Conservation (phyloP, 78 protist species). For the Thecamonas trahens region DNA sequence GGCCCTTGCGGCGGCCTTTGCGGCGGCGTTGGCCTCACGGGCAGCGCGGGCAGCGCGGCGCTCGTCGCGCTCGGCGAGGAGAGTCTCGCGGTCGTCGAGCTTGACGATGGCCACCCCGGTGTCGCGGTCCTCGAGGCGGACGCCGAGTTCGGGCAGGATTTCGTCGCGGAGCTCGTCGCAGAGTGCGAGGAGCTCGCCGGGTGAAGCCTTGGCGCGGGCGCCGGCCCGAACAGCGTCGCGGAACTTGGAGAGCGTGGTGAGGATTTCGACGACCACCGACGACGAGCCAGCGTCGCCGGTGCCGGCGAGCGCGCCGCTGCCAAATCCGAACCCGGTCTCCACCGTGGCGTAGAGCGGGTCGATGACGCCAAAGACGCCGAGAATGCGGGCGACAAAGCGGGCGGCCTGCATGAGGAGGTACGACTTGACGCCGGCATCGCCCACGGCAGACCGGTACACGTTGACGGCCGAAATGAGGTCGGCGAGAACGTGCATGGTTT, state of each 20-base stretch:
- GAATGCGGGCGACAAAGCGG: slow-evolving; percentile 22
- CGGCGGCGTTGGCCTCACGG: slow-evolving; percentile 2
- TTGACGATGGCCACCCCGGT: slow-evolving; percentile 17
- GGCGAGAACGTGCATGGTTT: slow-evolving; percentile 25
- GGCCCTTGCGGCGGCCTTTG: too few relatives aligned
- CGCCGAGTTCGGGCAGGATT: slow-evolving; percentile 58
- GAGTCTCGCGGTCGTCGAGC: slow-evolving; percentile 37
- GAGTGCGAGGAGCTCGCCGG: slow-evolving; percentile 11
- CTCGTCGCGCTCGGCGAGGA: slow-evolving; percentile 12
- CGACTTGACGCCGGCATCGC: too few relatives aligned
- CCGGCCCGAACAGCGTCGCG: slow-evolving; percentile 33
- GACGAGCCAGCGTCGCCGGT: too few relatives aligned
- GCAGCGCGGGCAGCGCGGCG: neutral
- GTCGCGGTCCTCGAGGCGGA: slow-evolving; percentile 61
- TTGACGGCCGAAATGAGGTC: slow-evolving; percentile 41
- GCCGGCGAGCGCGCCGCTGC: neutral
- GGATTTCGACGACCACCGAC: neutral
- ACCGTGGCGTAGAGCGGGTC: neutral
- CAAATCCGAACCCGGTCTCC: slow-evolving; percentile 14
- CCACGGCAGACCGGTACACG: too few relatives aligned
- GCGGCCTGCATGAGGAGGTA: slow-evolving; percentile 2
- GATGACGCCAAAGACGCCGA: slow-evolving; percentile 49
- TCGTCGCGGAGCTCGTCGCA: slow-evolving; percentile 71
- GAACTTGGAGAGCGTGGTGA: slow-evolving; percentile 24
- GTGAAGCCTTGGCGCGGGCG: slow-evolving; percentile 5